Evolutionary conservation across 305 asterid genomes (phyloP).

Genomic region (Plantago rigida): DNA sequence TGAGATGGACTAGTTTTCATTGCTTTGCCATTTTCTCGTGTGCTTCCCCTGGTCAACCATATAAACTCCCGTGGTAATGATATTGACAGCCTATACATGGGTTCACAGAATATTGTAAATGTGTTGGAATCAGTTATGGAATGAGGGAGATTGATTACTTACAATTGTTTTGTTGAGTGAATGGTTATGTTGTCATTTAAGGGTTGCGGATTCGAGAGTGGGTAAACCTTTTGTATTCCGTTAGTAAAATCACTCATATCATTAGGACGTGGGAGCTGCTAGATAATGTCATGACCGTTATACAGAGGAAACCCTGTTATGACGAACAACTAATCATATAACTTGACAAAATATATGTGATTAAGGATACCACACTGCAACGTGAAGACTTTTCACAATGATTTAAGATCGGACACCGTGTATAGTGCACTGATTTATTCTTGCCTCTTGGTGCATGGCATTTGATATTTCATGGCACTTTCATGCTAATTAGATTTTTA

Average conservation of each 20-base stretch:
- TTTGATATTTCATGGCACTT: too few species aligned
- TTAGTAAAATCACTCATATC: constrained; percentile 4
- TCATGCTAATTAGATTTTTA: neutral
- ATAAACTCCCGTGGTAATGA: neutral
- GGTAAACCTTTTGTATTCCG: constrained; percentile 4
- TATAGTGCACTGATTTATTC: too few species aligned
- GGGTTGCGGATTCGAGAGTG: constrained; percentile 12
- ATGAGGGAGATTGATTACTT: constrained; percentile 4
- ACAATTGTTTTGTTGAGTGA: neutral
- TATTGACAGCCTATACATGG: constrained; percentile 6
- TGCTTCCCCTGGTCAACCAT: neutral
- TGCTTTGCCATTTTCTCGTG: neutral
- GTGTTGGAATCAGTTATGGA: constrained; percentile 11
- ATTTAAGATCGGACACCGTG: too few species aligned
- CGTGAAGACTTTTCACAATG: too few species aligned
- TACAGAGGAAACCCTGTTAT: neutral
- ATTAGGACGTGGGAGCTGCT: neutral
- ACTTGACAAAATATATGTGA: neutral
- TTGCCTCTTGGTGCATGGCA: too few species aligned
- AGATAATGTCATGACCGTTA: constrained; percentile 1
- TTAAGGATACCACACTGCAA: too few species aligned
- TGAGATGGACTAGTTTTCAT: neutral
- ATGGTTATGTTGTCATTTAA: neutral
- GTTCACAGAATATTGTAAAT: constrained; percentile 5
- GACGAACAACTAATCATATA: neutral